Percentiles rank a stretch among this genome's conserved stretches.
Conservation (phyloP, 306 rosid species). For the Vachellia collinsii region DNA sequence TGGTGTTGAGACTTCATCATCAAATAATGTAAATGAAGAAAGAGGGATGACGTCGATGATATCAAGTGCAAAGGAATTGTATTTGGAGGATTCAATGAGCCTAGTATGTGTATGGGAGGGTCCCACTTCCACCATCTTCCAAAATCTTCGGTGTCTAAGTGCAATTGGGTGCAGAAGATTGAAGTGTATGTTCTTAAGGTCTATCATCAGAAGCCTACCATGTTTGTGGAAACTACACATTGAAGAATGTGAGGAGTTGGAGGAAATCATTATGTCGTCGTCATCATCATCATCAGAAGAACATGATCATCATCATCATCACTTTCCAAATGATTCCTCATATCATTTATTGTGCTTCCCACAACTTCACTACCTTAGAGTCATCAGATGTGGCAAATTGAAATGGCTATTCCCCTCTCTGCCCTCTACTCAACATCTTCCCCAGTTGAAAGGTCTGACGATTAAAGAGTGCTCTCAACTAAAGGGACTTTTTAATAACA, state of each 20-base stretch:
- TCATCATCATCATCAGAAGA: not conserved
- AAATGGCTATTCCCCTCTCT: not conserved
- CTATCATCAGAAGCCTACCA: not conserved
- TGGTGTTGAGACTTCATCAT: not conserved
- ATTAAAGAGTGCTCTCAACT: not conserved
- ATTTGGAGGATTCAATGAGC: not conserved
- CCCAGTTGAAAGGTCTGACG: not conserved
- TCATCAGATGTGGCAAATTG: not conserved
- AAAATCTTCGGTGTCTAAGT: fast-evolving
- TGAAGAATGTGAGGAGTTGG: not conserved
- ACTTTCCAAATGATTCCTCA: not conserved
- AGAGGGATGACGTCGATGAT: not conserved
- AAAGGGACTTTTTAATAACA: not conserved
- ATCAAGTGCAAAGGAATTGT: not conserved
- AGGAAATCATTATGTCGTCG: not conserved
- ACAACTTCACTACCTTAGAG: not conserved
- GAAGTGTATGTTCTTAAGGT: not conserved
- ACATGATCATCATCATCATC: not conserved
- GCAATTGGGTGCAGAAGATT: not conserved
- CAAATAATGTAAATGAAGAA: not conserved
- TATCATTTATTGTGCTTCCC: no score
- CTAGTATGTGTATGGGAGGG: not conserved
- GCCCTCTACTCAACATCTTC: not conserved
- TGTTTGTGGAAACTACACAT: fast-evolving
- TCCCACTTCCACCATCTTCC: not conserved